These are phyloP conservation scores for Trichosporon faecale DNA, from an alignment of 1,284 basidiomycete genomes.

Conservation along the genomic window DNA sequence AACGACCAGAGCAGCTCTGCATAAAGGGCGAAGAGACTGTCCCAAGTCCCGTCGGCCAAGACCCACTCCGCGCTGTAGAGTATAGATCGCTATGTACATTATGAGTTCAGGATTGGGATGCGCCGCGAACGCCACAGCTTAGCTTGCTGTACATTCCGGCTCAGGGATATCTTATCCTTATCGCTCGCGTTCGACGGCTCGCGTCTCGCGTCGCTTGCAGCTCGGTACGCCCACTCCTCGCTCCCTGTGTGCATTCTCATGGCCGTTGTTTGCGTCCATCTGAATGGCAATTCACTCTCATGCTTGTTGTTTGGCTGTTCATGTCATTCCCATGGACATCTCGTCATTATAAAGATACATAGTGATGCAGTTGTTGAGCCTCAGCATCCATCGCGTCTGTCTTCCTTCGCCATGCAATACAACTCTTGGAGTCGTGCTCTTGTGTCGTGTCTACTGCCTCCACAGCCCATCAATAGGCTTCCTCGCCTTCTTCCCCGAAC, in stretches of 20 bases:
- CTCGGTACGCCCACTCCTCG: too few species aligned
- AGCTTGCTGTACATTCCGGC: background rate
- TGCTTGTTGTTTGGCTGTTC: background rate
- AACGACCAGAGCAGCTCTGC: slow-evolving; percentile 26
- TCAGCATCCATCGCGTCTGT: background rate
- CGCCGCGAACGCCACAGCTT: background rate
- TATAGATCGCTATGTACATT: background rate
- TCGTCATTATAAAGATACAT: background rate
- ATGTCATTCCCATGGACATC: background rate
- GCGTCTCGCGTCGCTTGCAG: background rate
- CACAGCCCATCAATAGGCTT: slow-evolving; percentile 1
- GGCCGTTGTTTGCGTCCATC: background rate
- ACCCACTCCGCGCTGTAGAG: background rate
- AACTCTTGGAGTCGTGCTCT: background rate
- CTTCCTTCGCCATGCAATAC: background rate
- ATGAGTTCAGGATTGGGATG: background rate
- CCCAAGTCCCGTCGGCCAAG: too few species aligned
- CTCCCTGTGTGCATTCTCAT: background rate
- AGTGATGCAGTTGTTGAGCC: background rate
- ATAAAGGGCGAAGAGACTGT: background rate
- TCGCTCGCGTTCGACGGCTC: background rate
- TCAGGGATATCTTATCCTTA: background rate
- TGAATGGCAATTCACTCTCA: background rate
- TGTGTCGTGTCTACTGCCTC: background rate
- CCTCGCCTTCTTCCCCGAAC: background rate